These are phyloP conservation scores for Setomelanomma holmii DNA, from an alignment of 2,329 filamentous ascomycete species.

Conservation along the genomic window DNA sequence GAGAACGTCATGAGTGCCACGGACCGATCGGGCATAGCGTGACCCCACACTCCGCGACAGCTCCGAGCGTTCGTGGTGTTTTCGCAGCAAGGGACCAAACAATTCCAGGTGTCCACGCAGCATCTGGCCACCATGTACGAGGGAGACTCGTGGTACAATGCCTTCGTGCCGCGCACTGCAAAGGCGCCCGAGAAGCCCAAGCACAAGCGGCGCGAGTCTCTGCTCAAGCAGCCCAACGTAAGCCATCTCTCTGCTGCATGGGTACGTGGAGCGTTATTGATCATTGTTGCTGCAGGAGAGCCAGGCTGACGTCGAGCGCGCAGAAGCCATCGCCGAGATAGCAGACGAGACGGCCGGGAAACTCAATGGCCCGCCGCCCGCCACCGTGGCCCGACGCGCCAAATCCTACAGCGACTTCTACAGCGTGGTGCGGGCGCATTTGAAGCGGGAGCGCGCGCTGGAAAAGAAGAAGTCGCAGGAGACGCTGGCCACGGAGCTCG, in stretches of 20 bases:
- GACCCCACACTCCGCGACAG: not conserved
- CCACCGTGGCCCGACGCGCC: constrained; percentile 69
- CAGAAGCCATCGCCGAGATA: constrained; percentile 64
- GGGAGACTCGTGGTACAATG: constrained; percentile 77
- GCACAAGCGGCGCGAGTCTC: constrained; percentile 72
- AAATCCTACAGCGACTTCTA: constrained; percentile 84
- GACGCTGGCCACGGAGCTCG: constrained; percentile 64
- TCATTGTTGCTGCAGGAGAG: constrained; percentile 57
- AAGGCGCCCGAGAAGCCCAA: constrained; percentile 47
- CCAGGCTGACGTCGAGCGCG: constrained; percentile 60
- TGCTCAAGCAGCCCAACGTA: constrained; percentile 65
- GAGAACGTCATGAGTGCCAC: constrained; percentile 26
- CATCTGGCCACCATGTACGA: constrained; percentile 69
- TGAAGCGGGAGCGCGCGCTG: constrained; percentile 59
- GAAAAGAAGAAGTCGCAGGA: constrained; percentile 48
- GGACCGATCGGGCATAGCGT: constrained; percentile 2
- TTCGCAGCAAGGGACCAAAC: not conserved
- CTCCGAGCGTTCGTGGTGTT: not conserved
- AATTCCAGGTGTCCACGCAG: too few relatives aligned
- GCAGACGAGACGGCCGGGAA: constrained; percentile 63
- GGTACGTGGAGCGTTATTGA: constrained; percentile 50
- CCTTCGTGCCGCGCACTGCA: constrained; percentile 70
- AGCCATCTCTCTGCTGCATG: constrained; percentile 46
- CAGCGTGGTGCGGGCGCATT: constrained; percentile 65
- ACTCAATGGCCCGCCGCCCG: constrained; percentile 68